These are phyloP conservation scores for Epichloe gansuensis DNA, from an alignment of 2,329 filamentous ascomycete species.

Conservation along the genomic window DNA sequence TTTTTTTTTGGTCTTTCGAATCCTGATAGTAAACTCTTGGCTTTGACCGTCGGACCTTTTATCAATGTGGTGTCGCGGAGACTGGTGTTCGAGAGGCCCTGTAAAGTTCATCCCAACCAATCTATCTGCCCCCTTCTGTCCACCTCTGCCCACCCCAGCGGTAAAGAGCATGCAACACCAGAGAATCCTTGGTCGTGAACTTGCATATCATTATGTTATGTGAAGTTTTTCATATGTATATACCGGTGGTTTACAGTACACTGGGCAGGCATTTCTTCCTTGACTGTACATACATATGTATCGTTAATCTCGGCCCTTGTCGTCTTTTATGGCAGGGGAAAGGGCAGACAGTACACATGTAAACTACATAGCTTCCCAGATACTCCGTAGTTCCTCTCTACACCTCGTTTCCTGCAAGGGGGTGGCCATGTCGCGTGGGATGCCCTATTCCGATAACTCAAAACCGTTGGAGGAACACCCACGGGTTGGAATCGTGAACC, in stretches of 20 bases:
- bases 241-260: no score
- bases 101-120: not conserved
- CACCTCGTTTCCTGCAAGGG: not conserved
- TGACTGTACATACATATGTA: no score
- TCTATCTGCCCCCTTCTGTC: not conserved
- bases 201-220: not conserved
- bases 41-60: not conserved
- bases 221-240: not conserved
- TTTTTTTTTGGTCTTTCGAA: not conserved
- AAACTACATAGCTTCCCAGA: not conserved
- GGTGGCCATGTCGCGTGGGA: not conserved
- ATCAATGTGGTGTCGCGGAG: not conserved
- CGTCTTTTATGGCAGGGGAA: no score
- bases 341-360: no score
- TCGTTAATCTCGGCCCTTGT: no score
- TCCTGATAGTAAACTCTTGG: not conserved
- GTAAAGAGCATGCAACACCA: not conserved
- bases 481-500: no score
- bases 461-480: no score
- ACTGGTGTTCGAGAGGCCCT: not conserved
- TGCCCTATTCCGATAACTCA: not conserved
- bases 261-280: no score
- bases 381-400: not conserved
- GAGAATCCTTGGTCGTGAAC: not conserved
- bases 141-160: not conserved